Evolutionary conservation across 164 flowering plant species (phyloP), one percentile per base, ranked within the genome.

Genomic region (Taxillus chinensis): DNA sequence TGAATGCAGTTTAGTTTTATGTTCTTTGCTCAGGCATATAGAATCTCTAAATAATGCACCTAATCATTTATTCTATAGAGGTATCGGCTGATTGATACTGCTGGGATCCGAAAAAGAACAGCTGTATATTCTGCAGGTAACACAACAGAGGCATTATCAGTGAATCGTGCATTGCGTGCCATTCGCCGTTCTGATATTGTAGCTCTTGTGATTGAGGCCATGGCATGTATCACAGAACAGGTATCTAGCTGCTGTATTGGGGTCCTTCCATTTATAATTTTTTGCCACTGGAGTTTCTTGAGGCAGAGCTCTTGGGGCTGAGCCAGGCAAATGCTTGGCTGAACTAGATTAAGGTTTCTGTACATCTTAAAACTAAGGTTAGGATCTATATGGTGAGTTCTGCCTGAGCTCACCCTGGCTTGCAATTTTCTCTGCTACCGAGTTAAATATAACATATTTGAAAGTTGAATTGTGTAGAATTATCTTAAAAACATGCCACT

Each of bases 211-310:
- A 86, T 95, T 67, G 99, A 91, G 73, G 99, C 99, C 62, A 57
- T 95, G 89, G 87, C 96, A 40, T 87, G 95, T 75, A 77, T 95
- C 57, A 89, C 99, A 39, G 97, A 95, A 70, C 99, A 95, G 97
- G 99, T 95, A 81, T 27, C 5, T 55, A 38, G 12, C 37, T 53
- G 8, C 10, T 43, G 7, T 43, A 43, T 43, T 43, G 46, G 27
- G 27, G 7, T 43, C 46, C 1, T 43, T 6, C 46, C 7, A 43
- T 43, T 43, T 43, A 9, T 43, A 43, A 43, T 43, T 43, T 9
- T 9, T 9, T 43, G 2, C 8, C 10, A 43, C 10, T 43, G 46
- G 46, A 43, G 8, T 2, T 43, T 43, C 10, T 43, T 6, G 8
- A 6, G 46, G 10, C 8, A 6, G 10, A 2, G 7, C 46, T 43